These are phyloP conservation scores for Cucurbita pepo DNA, from an alignment of 306 rosid genomes.

Conservation along the genomic window DNA sequence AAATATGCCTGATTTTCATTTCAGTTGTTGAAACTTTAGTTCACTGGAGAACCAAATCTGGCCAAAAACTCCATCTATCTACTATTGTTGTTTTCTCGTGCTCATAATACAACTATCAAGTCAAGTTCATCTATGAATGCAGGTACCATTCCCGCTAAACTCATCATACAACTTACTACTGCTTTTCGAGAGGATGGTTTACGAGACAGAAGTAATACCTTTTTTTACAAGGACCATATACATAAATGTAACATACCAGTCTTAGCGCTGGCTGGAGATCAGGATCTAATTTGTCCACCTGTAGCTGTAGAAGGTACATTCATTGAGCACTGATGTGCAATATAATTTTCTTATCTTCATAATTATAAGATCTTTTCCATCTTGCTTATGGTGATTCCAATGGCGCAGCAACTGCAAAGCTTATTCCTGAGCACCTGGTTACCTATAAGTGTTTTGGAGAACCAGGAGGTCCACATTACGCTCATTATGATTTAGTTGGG, in stretches of 20 bases:
- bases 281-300: conserved; percentile 91
- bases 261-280: conserved; percentile 86
- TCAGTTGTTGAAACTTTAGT: not conserved
- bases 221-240: conserved; percentile 66
- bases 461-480: conserved; percentile 81
- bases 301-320: conserved; percentile 86
- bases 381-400: conserved; percentile 6
- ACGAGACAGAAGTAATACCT: conserved; percentile 46
- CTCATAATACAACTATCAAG: not conserved
- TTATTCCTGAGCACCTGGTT: conserved; percentile 69
- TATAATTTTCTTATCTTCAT: conserved; percentile 5
- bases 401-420: conserved; percentile 56
- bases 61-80: not conserved
- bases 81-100: not conserved
- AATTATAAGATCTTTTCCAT: not conserved
- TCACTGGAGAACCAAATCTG: not conserved
- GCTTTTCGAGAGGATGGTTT: conserved; percentile 87
- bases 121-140: conserved; percentile 10
- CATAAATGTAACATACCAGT: conserved; percentile 55
- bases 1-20: not conserved
- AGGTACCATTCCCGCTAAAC: conserved; percentile 95
- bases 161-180: conserved; percentile 77
- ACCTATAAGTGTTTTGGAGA: conserved; percentile 66
- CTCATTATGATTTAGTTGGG: conserved; percentile 98
- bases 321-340: not conserved